Evolutionary conservation across 345 rosid species (phyloP).

Genomic region (Gossypium raimondii): DNA sequence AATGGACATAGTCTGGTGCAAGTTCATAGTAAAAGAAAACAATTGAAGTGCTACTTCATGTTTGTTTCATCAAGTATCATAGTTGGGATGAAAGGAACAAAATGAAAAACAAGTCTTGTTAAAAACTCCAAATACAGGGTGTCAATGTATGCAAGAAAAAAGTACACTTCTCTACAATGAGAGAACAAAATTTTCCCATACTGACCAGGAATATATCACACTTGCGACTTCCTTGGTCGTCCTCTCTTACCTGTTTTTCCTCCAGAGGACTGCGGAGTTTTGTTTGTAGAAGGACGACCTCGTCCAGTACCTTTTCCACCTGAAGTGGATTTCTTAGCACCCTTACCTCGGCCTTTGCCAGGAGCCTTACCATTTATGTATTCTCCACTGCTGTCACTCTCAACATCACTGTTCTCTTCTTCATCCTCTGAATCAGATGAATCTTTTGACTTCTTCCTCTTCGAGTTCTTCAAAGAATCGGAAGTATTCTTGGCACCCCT

Average conservation of each 20-base stretch:
- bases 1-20: too few species aligned
- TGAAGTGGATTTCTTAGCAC: slow-evolving; percentile 20
- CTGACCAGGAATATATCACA: not conserved
- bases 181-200: slow-evolving; percentile 17
- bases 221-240: slow-evolving; percentile 60
- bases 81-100: not conserved
- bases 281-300: slow-evolving; percentile 35
- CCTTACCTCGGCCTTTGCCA: slow-evolving; percentile 45
- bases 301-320: slow-evolving; percentile 39
- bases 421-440: slow-evolving; percentile 54
- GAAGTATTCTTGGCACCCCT: slow-evolving; percentile 37
- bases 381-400: slow-evolving; percentile 50
- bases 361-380: slow-evolving; percentile 46
- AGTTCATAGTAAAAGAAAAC: not conserved
- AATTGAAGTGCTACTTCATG: not conserved
- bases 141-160: not conserved
- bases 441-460: slow-evolving; percentile 55
- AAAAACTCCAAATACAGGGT: not conserved
- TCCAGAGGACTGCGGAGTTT: slow-evolving; percentile 29
- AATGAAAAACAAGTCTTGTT: not conserved
- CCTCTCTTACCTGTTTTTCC: slow-evolving; percentile 66
- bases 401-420: slow-evolving; percentile 36
- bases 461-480: slow-evolving; percentile 26
- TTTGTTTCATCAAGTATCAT: not conserved
- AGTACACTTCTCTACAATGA: not conserved